Conservation (phyloP, 2,329 filamentous ascomycete genomes). For the Cladosporium cucumerinum region DNA sequence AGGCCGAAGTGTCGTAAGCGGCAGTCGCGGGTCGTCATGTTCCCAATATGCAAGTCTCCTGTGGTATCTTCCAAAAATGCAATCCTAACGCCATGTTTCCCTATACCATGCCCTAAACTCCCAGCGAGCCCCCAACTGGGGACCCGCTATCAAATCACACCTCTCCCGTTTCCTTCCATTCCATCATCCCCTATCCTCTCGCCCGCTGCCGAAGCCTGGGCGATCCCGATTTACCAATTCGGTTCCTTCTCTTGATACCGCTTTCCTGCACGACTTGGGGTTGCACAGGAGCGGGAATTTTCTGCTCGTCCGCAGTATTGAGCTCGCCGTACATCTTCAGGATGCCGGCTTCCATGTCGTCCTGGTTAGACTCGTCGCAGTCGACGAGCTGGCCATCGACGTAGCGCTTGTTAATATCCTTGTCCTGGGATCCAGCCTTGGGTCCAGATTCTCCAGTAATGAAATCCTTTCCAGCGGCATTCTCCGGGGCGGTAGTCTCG, state of each 20-base stretch:
- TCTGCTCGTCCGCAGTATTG: not conserved
- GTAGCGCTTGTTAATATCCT: slow-evolving; percentile 1
- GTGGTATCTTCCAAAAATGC: not conserved
- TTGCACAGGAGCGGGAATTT: not conserved
- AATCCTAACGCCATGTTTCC: not conserved
- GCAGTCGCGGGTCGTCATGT: not conserved
- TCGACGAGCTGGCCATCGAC: slow-evolving; percentile 14
- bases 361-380: slow-evolving; percentile 11
- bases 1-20: slow-evolving; percentile 8
- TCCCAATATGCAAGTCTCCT: not conserved
- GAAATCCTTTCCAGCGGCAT: slow-evolving; percentile 2
- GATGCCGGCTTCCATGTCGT: slow-evolving; percentile 14
- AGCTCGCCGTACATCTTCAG: slow-evolving; percentile 12
- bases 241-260: slow-evolving; percentile 1
- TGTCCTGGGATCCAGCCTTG: not conserved
- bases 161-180: not conserved
- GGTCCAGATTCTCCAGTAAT: not conserved
- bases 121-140: not conserved
- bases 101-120: not conserved
- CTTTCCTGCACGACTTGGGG: not conserved
- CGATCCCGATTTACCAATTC: slow-evolving; percentile 21
- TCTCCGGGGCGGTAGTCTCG: not conserved
- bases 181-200: slow-evolving; percentile 18
- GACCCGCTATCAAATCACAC: not conserved
- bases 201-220: slow-evolving; percentile 27